These are phyloP conservation scores for Fragilariopsis cylindrus DNA, from an alignment of 108 stramenopile genomes.

Conservation along the genomic window DNA sequence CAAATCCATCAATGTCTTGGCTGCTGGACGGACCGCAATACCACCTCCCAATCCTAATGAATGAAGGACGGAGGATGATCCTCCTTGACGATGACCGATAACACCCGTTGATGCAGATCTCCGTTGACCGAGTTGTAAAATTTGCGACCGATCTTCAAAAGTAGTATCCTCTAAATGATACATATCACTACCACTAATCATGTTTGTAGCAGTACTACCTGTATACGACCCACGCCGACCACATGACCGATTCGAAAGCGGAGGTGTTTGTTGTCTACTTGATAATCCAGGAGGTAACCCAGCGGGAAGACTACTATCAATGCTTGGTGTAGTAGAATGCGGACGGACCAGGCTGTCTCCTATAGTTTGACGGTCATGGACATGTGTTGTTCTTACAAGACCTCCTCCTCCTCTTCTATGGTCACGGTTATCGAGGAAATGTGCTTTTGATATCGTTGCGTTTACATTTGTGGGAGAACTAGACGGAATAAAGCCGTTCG, in stretches of 20 bases:
- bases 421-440: background rate
- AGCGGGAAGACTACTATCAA: constrained; percentile 34
- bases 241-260: constrained; percentile 17
- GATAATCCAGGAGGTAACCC: constrained; percentile 40
- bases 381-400: too few species aligned
- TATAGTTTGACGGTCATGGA: constrained; percentile 15
- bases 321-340: constrained; percentile 50
- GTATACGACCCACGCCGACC: background rate
- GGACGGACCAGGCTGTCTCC: constrained; percentile 56
- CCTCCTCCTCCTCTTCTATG: too few species aligned
- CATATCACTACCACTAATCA: constrained; percentile 17
- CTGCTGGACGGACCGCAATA: constrained; percentile 34
- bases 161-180: constrained; percentile 26
- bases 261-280: constrained; percentile 29
- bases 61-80: constrained; percentile 21
- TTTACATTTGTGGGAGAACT: background rate
- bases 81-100: constrained; percentile 32
- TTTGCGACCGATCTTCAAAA: constrained; percentile 27
- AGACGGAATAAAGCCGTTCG: background rate
- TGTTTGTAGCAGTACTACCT: constrained; percentile 5
- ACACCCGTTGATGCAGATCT: constrained; percentile 72
- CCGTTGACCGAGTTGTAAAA: constrained; percentile 34
- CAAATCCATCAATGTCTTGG: constrained; percentile 60
- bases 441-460: background rate
- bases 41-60: constrained; percentile 22